phyloP scores from a whole-genome alignment of 1,139 yeast species.

The Maudiozyma humilis region DNA sequence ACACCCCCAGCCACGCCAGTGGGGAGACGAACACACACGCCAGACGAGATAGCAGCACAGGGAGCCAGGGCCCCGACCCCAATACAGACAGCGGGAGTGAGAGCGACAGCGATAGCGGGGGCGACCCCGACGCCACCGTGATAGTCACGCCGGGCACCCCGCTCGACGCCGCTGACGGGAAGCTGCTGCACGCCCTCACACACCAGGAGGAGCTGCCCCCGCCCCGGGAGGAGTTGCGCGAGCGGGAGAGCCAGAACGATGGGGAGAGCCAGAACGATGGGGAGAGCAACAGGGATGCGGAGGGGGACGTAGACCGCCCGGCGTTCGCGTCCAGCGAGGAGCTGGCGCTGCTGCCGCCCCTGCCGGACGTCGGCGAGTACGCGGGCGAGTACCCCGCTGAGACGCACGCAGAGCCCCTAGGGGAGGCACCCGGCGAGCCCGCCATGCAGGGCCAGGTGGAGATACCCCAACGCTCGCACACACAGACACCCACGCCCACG shows the following conservation, averaged over 20 bases:
- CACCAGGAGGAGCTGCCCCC: no score
- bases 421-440: no score
- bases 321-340: constrained; percentile 15
- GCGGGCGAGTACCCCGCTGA: no score
- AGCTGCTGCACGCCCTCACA: no score
- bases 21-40: no score
- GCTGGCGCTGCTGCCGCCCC: constrained; percentile 25
- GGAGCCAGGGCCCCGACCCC: not conserved
- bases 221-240: no score
- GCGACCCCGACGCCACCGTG: not conserved
- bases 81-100: not conserved
- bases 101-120: not conserved
- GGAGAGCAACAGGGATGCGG: not conserved
- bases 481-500: not conserved
- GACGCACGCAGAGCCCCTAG: no score
- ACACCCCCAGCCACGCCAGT: no score
- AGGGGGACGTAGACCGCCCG: not conserved
- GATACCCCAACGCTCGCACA: constrained; percentile 2
- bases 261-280: not conserved
- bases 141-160: constrained; percentile 2
- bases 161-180: constrained; percentile 13
- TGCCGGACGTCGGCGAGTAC: no score
- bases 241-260: not conserved
- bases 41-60: no score
- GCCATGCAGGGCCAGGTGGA: constrained; percentile 5